phyloP scores from a whole-genome alignment of 2,329 filamentous ascomycete genomes.

The Grosmannia penicillata region DNA sequence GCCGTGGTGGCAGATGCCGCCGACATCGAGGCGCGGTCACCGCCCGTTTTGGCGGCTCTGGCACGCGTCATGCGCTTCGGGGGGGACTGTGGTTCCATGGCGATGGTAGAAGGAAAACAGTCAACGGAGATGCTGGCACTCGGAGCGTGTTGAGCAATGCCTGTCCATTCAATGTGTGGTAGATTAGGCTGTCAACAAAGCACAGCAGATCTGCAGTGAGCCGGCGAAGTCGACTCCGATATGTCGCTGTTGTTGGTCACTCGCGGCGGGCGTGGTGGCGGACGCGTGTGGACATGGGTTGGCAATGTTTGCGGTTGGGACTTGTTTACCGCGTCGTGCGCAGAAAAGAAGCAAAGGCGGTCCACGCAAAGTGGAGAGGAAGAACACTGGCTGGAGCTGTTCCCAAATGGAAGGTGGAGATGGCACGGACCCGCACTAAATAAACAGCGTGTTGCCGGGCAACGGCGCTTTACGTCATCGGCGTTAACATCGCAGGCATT shows the following conservation, averaged over 20 bases:
- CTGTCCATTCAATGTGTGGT: not conserved
- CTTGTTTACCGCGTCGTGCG: no score
- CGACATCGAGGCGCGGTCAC: conserved; percentile 9
- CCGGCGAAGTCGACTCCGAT: not conserved
- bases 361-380: no score
- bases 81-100: conserved; percentile 14
- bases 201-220: no score
- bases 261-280: not conserved
- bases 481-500: no score
- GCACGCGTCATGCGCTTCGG: conserved; percentile 18
- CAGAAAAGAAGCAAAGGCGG: no score
- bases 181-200: no score
- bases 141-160: not conserved
- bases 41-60: conserved; percentile 25
- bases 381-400: not conserved
- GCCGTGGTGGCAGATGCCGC: conserved; percentile 20
- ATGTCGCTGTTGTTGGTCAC: not conserved
- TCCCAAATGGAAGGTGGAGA: conserved; percentile 7
- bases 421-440: conserved; percentile 2
- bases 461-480: no score
- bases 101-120: not conserved
- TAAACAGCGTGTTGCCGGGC: conserved; percentile 8
- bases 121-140: no score
- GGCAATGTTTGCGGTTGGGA: no score
- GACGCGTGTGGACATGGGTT: no score